phyloP scores from a whole-genome alignment of 2,329 filamentous ascomycete genomes.

The Ploettnerulaceae sp. region DNA sequence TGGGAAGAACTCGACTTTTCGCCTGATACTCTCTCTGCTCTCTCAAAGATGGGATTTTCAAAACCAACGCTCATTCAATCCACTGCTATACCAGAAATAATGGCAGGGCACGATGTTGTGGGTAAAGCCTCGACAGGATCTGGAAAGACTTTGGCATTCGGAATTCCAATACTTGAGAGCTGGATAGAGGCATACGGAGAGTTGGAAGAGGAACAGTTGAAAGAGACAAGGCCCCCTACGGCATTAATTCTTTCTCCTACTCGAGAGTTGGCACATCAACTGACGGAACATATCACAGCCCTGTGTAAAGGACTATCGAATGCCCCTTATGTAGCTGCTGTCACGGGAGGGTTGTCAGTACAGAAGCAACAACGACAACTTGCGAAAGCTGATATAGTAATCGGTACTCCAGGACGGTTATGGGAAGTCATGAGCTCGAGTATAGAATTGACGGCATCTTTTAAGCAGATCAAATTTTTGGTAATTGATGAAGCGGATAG shows the following conservation, averaged over 20 bases:
- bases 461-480: constrained; percentile 73
- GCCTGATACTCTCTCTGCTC: constrained; percentile 61
- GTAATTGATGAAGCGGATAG: constrained; percentile 94
- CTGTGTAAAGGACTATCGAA: constrained; percentile 60
- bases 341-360: constrained; percentile 90
- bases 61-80: constrained; percentile 80
- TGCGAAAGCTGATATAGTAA: constrained; percentile 80
- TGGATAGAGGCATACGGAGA: constrained; percentile 56
- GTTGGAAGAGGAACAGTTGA: constrained; percentile 37
- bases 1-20: constrained; percentile 77
- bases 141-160: constrained; percentile 93
- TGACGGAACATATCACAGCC: constrained; percentile 74
- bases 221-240: constrained; percentile 48
- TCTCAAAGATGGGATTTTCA: constrained; percentile 75
- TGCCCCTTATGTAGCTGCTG: constrained; percentile 71
- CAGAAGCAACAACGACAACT: constrained; percentile 89
- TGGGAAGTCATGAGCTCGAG: constrained; percentile 90
- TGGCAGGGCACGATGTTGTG: constrained; percentile 83
- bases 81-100: constrained; percentile 73
- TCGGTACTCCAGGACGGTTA: constrained; percentile 84
- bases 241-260: constrained; percentile 88
- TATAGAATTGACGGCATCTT: constrained; percentile 60
- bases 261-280: constrained; percentile 87
- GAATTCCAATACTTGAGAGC: constrained; percentile 83
- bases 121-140: constrained; percentile 96